These are phyloP conservation scores for Hypoxylon sp. DNA, from an alignment of 2,329 filamentous ascomycete genomes.

Conservation along the genomic window DNA sequence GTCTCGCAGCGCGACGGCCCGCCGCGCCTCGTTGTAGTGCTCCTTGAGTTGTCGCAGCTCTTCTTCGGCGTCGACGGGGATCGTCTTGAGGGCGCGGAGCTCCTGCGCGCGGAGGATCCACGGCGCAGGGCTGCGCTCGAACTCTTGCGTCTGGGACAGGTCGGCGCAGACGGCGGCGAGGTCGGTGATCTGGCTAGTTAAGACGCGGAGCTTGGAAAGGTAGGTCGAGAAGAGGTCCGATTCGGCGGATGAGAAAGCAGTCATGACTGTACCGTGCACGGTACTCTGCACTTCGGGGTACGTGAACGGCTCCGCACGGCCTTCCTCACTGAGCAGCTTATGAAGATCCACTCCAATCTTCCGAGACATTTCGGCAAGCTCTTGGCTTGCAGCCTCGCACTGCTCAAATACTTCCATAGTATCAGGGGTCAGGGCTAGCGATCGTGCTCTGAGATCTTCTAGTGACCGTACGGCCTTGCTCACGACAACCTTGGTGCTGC, in stretches of 20 bases:
- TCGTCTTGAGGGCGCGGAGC: slow-evolving; percentile 82
- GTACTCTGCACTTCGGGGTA: slow-evolving; percentile 73
- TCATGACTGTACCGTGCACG: slow-evolving; percentile 68
- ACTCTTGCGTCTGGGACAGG: slow-evolving; percentile 79
- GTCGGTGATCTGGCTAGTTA: slow-evolving; percentile 74
- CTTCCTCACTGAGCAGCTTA: slow-evolving; percentile 76
- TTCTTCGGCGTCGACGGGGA: slow-evolving; percentile 85
- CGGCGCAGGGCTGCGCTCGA: slow-evolving; percentile 79
- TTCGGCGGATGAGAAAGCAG: slow-evolving; percentile 67
- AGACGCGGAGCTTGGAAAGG: slow-evolving; percentile 71
- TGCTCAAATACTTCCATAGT: slow-evolving; percentile 76
- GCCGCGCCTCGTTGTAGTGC: slow-evolving; percentile 81
- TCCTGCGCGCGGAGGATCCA: slow-evolving; percentile 87
- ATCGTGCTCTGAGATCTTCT: slow-evolving; percentile 80
- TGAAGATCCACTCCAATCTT: slow-evolving; percentile 76
- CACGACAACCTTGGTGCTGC: slow-evolving; percentile 85
- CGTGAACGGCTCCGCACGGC: slow-evolving; percentile 73
- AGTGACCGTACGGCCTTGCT: slow-evolving; percentile 82
- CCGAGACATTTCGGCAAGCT: slow-evolving; percentile 74
- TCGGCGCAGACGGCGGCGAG: slow-evolving; percentile 77
- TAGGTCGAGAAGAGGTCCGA: slow-evolving; percentile 78
- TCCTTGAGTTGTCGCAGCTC: slow-evolving; percentile 84
- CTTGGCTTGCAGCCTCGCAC: slow-evolving; percentile 72
- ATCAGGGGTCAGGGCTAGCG: slow-evolving; percentile 77
- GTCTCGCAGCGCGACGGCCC: slow-evolving; percentile 77